phyloP scores from a whole-genome alignment of 495 filamentous ascomycete species.

The Lophiotrema nucula region DNA sequence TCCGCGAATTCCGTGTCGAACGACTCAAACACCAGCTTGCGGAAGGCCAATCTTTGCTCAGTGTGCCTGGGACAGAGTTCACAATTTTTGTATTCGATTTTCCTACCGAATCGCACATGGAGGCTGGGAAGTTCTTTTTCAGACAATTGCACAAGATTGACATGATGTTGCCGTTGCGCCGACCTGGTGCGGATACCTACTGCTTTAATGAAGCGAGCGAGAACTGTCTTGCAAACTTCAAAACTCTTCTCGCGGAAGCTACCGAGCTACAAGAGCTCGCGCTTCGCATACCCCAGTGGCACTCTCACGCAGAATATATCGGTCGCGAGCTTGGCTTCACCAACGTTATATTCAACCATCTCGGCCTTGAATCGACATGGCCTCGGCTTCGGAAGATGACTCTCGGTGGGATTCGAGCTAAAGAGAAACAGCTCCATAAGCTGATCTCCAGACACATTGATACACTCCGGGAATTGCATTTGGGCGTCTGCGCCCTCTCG shows the following conservation, averaged over 20 bases:
- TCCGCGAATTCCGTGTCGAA: slow-evolving; percentile 14
- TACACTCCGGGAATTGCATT: slow-evolving; percentile 9
- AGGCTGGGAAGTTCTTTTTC: slow-evolving; percentile 28
- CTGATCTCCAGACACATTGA: slow-evolving; percentile 17
- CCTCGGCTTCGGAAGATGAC: slow-evolving; percentile 9
- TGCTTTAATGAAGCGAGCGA: background rate
- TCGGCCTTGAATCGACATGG: slow-evolving; percentile 17
- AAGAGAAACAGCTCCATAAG: slow-evolving; percentile 5
- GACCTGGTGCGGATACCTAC: background rate
- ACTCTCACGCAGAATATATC: slow-evolving; percentile 1
- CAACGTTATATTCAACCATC: background rate
- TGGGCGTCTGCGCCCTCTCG: slow-evolving; percentile 11
- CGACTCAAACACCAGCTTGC: background rate
- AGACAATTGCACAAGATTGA: slow-evolving; percentile 10
- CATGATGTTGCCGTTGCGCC: slow-evolving; percentile 5
- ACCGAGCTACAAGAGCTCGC: slow-evolving; percentile 17
- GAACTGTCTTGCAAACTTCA: slow-evolving; percentile 2
- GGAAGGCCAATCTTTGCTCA: background rate
- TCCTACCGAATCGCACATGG: background rate
- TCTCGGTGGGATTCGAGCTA: slow-evolving; percentile 13
- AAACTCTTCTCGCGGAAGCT: slow-evolving; percentile 12
- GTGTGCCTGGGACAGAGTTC: slow-evolving; percentile 3
- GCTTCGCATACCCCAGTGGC: slow-evolving; percentile 9
- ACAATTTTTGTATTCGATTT: slow-evolving; percentile 16
- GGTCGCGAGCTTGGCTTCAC: background rate